Percentiles rank a stretch among this genome's conserved stretches.
Evolutionary conservation across 148 eudicot species (phyloP).

Genomic region (Fagopyrum homotropicum): DNA sequence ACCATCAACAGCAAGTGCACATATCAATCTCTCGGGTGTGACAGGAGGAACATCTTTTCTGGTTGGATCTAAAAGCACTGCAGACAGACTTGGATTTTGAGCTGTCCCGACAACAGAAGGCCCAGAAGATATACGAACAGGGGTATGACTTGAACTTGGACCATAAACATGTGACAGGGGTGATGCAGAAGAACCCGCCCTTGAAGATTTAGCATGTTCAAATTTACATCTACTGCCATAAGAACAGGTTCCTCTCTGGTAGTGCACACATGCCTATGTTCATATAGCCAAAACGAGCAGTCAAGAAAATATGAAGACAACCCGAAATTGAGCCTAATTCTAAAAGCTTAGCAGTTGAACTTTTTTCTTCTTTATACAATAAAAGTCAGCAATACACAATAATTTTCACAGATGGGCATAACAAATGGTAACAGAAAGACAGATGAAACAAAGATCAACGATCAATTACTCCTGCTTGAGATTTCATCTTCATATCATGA

Average conservation of each 20-base stretch:
- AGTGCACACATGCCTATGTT: conserved; percentile 67
- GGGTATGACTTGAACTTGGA: conserved; percentile 20
- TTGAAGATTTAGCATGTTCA: conserved; percentile 67
- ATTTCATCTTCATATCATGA: conserved; percentile 83
- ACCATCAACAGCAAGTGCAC: conserved; percentile 87
- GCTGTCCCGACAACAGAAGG: conserved; percentile 16
- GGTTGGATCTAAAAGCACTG: conserved; percentile 40
- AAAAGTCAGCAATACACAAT: neutral
- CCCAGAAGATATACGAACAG: conserved; percentile 17
- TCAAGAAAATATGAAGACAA: neutral
- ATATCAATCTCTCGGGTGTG: conserved; percentile 33
- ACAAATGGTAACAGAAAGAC: neutral
- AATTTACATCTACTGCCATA: conserved; percentile 84
- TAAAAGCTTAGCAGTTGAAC: neutral
- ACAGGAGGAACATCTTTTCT: neutral
- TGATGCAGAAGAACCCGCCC: conserved; percentile 33
- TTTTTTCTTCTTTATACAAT: neutral
- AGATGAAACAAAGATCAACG: neutral
- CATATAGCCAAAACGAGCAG: conserved; percentile 11
- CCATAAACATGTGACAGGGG: conserved; percentile 38
- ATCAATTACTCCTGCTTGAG: conserved; percentile 60
- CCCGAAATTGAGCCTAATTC: neutral
- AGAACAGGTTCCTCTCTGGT: conserved; percentile 78
- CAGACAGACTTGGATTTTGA: conserved; percentile 19
- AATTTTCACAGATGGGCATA: neutral